These are phyloP conservation scores for Parastagonospora avenae DNA, from an alignment of 2,329 filamentous ascomycete genomes.

Conservation along the genomic window DNA sequence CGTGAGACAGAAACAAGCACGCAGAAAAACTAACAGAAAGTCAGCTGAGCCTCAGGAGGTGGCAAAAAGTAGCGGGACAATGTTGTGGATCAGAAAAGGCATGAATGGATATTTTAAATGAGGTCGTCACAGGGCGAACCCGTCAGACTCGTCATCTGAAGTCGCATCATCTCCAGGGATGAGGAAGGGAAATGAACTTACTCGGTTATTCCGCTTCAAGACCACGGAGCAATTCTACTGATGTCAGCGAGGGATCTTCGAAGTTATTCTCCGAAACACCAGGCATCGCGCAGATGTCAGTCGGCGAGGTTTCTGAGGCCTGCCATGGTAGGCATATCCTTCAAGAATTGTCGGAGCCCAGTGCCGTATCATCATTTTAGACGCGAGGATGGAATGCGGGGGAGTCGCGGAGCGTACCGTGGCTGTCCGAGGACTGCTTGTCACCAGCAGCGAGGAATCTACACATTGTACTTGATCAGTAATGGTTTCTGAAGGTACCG, in stretches of 20 bases:
- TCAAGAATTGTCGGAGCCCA: slow-evolving; percentile 92
- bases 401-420: slow-evolving; percentile 33
- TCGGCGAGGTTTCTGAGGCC: slow-evolving; percentile 99
- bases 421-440: background rate
- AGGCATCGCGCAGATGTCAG: slow-evolving; percentile 62
- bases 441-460: background rate
- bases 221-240: background rate
- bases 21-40: background rate
- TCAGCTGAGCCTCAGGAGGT: slow-evolving; percentile 8
- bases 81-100: slow-evolving; percentile 49
- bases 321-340: slow-evolving; percentile 89
- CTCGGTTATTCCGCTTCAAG: background rate
- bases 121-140: slow-evolving; percentile 69
- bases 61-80: slow-evolving; percentile 1
- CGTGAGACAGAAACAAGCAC: background rate
- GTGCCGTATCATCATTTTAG: slow-evolving; percentile 85
- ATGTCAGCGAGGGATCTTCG: slow-evolving; percentile 12
- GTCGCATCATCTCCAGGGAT: slow-evolving; percentile 53
- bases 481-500: slow-evolving; percentile 5
- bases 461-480: slow-evolving; percentile 15
- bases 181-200: slow-evolving; percentile 23
- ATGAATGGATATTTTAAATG: slow-evolving; percentile 73
- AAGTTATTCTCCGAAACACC: background rate
- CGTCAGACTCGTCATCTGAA: slow-evolving; percentile 79
- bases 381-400: slow-evolving; percentile 6